Evolutionary conservation across 2,329 filamentous ascomycete genomes (phyloP).

Genomic region (Beauveria rudraprayagi): DNA sequence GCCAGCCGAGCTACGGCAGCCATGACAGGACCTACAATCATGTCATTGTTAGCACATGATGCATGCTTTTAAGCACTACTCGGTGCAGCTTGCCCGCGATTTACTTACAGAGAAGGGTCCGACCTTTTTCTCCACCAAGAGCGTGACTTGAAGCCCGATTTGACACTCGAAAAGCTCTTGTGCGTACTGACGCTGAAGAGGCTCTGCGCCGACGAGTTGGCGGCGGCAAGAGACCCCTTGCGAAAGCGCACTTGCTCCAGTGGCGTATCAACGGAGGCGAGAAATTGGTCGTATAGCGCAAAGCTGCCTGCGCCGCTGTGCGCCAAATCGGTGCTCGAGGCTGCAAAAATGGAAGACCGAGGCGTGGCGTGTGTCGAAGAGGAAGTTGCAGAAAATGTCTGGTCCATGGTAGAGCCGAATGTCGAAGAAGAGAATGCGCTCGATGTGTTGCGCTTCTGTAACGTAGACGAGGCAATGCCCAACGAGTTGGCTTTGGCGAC

Average conservation of each 20-base stretch:
- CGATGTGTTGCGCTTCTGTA: conserved; percentile 29
- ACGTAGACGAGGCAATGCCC: conserved; percentile 24
- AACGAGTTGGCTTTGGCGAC: conserved; percentile 27
- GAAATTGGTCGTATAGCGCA: conserved; percentile 43
- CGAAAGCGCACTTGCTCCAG: conserved; percentile 35
- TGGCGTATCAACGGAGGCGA: conserved; percentile 36
- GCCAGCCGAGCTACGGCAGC: conserved; percentile 47
- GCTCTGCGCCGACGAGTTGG: conserved; percentile 28
- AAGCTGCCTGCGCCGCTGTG: conserved; percentile 23
- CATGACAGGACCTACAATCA: conserved; percentile 42
- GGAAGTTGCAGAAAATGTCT: conserved; percentile 37
- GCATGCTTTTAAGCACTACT: background rate
- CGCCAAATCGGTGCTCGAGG: conserved; percentile 15
- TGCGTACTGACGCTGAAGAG: conserved; percentile 37
- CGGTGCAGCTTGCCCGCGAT: conserved; percentile 15
- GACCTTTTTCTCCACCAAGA: conserved; percentile 35
- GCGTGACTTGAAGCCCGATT: conserved; percentile 34
- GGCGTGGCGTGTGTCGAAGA: conserved; percentile 34
- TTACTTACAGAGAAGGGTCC: conserved; percentile 20
- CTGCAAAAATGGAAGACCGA: conserved; percentile 32
- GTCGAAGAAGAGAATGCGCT: conserved; percentile 36
- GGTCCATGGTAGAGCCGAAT: conserved; percentile 32
- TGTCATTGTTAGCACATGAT: background rate
- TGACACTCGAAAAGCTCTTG: conserved; percentile 38
- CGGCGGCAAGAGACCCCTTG: conserved; percentile 22